These are phyloP conservation scores for Triticum urartu DNA, from an alignment of 176 grass and related monocot species.

Conservation along the genomic window DNA sequence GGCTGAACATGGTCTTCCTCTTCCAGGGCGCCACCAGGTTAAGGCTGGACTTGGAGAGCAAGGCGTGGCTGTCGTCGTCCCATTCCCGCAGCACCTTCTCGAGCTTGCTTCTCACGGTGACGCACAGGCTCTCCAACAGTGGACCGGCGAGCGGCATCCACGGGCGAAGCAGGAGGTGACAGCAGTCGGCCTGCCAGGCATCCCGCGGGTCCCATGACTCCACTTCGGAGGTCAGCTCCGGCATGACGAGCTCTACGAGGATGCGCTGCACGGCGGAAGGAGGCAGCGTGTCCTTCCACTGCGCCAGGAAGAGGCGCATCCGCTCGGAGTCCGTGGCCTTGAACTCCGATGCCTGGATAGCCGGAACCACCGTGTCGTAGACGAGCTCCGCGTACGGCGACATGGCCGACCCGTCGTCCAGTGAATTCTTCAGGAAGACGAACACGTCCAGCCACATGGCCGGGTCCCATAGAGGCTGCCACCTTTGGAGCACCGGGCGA, in stretches of 20 bases:
- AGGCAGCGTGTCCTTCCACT: conserved; percentile 53
- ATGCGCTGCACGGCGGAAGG: conserved; percentile 33
- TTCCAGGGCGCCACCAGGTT: conserved; percentile 62
- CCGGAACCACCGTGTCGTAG: conserved; percentile 38
- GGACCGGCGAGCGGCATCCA: conserved; percentile 53
- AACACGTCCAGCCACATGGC: conserved; percentile 36
- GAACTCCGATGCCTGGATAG: conserved; percentile 35
- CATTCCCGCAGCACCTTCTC: conserved; percentile 36
- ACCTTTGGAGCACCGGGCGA: conserved; percentile 38
- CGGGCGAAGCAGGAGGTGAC: conserved; percentile 49
- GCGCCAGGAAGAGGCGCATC: conserved; percentile 61
- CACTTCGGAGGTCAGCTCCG: conserved; percentile 45
- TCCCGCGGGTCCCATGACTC: conserved; percentile 57
- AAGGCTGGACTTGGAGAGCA: conserved; percentile 16
- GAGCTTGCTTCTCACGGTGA: conserved; percentile 48
- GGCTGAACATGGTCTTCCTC: conserved; percentile 60
- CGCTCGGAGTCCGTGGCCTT: conserved; percentile 42
- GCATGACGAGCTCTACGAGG: conserved; percentile 57
- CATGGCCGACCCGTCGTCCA: conserved; percentile 38
- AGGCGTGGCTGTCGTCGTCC: conserved; percentile 36
- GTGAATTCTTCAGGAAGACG: conserved; percentile 25
- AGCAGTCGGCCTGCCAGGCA: conserved; percentile 28
- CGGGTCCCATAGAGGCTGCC: conserved; percentile 61
- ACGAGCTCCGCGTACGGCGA: conserved; percentile 67
- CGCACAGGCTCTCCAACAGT: conserved; percentile 37